Evolutionary conservation across 2,329 filamentous ascomycete species (phyloP).

Genomic region (Aspergillus hiratsukae): DNA sequence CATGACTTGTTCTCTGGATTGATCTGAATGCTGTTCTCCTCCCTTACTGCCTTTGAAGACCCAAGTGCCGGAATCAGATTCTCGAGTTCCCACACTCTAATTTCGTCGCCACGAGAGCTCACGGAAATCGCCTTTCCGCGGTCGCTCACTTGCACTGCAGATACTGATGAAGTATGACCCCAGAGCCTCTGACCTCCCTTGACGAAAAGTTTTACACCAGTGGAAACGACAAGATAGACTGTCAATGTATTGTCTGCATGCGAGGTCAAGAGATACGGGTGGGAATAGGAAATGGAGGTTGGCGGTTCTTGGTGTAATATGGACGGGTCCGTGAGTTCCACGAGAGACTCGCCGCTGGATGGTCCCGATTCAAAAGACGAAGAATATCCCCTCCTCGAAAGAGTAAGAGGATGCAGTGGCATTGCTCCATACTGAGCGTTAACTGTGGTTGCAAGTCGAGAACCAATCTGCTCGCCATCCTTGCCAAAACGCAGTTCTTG

Average conservation of each 20-base stretch:
- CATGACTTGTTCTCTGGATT: constrained; percentile 35
- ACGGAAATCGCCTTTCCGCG: constrained; percentile 88
- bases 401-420: constrained; percentile 8
- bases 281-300: constrained; percentile 64
- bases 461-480: constrained; percentile 40
- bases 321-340: constrained; percentile 19
- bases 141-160: constrained; percentile 76
- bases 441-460: constrained; percentile 37
- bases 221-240: constrained; percentile 75
- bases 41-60: constrained; percentile 39
- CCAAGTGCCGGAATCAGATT: constrained; percentile 54
- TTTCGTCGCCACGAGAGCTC: constrained; percentile 70
- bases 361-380: constrained; percentile 20
- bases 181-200: constrained; percentile 72
- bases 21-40: constrained; percentile 53
- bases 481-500: constrained; percentile 73
- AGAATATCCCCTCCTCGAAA: constrained; percentile 6
- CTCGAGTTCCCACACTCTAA: constrained; percentile 87
- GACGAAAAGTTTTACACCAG: constrained; percentile 59
- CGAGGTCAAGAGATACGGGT: constrained; percentile 80
- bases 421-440: constrained; percentile 34
- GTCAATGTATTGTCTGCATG: constrained; percentile 85
- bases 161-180: constrained; percentile 88
- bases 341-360: constrained; percentile 14
- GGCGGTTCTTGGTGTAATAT: constrained; percentile 47